These are phyloP conservation scores for Kluyveromyces dobzhanskii DNA, from an alignment of 805 yeast genomes.

Conservation along the genomic window DNA sequence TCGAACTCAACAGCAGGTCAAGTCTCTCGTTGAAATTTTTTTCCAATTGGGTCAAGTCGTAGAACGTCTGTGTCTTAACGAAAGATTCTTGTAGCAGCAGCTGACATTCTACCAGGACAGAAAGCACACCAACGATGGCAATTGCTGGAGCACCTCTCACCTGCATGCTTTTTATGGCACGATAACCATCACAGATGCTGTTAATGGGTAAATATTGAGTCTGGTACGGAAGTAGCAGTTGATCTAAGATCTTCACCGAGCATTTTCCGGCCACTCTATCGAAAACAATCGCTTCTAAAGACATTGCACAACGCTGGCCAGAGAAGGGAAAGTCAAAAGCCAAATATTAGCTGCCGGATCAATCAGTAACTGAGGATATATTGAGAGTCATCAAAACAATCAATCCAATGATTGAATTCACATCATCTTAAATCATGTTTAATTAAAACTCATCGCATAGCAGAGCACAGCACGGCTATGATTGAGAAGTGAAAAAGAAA, in stretches of 20 bases:
- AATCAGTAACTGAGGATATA: no score
- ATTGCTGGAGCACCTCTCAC: constrained; percentile 99
- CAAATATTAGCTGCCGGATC: no score
- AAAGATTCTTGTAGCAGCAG: constrained; percentile 24
- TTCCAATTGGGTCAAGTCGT: constrained; percentile 27
- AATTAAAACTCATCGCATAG: no score
- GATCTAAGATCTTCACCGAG: constrained; percentile 63
- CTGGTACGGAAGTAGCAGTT: constrained; percentile 71
- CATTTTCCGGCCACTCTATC: constrained; percentile 32
- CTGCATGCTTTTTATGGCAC: constrained; percentile 83
- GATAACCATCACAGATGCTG: constrained; percentile 66
- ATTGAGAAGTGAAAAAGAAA: no score
- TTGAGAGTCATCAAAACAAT: no score
- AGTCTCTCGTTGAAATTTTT: constrained; percentile 38
- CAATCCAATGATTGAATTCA: no score
- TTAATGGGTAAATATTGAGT: constrained; percentile 57
- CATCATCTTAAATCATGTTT: no score
- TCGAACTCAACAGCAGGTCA: constrained; percentile 59
- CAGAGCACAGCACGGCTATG: no score
- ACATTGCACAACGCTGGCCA: constrained; percentile 24
- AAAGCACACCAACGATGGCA: constrained; percentile 85
- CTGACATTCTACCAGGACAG: constrained; percentile 66
- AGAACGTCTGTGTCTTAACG: constrained; percentile 19
- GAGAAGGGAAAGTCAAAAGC: no score
- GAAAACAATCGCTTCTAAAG: constrained; percentile 63